Evolutionary conservation across 2,329 filamentous ascomycete genomes (phyloP), one percentile per base, ranked within the genome.

Genomic region (Fusarium hainanense): DNA sequence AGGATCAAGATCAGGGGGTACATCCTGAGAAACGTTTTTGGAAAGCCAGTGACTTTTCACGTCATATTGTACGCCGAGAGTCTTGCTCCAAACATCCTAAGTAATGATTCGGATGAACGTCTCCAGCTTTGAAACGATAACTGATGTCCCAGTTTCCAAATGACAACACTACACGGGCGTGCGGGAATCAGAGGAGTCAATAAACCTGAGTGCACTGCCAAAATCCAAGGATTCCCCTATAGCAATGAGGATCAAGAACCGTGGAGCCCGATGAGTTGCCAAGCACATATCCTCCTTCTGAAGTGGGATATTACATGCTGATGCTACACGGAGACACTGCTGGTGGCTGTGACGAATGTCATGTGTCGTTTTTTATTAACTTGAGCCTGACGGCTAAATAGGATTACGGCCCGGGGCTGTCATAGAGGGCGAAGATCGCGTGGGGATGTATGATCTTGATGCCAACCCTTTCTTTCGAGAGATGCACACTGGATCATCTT

Each of bases 331-430:
- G 40, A 48, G n/a, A 34, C 37, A 37, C 48, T 68, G 49, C 18
- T 63, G 67, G 59, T 63, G 67, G 67, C 49, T 70, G 67, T 43
- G 37, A 55, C 44, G 52, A 64, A 51, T 54, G 59, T 70, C 63
- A 68, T 68, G 68, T 40, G 68, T 64, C 44, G 42, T 43, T 56
- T 59, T 47, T 40, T 23, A 25, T 54, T 51, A 54, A 64, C 47
- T 65, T 50, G 48, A 70, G 54, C 63, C 63, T 47, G 34, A 61
- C 58, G 68, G 68, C 63, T 70, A 70, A 70, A 70, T 41, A 70
- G 63, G 67, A 48, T 58, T 28, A 28, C 63, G 68, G 68, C 58
- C 67, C 68, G 68, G 44, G 23, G 46, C 25, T 66, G 52, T 70
- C 34, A 28, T 44, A 52, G 21, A 57, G 54, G 65, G 63, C 25